Evolutionary conservation across 306 rosid species (phyloP).

Genomic region (Begonia masoniana): DNA sequence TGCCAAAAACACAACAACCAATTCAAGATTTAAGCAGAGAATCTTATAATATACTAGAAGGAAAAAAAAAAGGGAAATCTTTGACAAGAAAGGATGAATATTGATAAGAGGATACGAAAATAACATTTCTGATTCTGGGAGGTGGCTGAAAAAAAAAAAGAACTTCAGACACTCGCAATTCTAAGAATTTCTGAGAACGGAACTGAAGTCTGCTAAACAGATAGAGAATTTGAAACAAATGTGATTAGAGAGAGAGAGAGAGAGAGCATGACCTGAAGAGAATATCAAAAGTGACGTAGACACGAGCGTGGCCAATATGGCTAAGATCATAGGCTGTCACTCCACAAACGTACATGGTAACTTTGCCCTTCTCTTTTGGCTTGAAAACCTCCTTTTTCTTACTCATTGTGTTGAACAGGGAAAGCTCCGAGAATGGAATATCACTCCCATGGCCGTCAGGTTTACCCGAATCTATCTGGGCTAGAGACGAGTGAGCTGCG

Average conservation of each 20-base stretch:
- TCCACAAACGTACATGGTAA: slow-evolving; percentile 94
- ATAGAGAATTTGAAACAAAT: not conserved
- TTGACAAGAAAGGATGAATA: not conserved
- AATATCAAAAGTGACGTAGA: slow-evolving; percentile 81
- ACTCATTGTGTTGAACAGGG: slow-evolving; percentile 78
- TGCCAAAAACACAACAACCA: slow-evolving; percentile 40
- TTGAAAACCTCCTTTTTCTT: slow-evolving; percentile 47
- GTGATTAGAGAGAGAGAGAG: slow-evolving; percentile 11
- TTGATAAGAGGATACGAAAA: no score
- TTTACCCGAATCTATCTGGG: slow-evolving; percentile 7
- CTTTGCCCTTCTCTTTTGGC: slow-evolving; percentile 66
- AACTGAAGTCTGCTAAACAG: no score
- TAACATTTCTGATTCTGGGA: no score
- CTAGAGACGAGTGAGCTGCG: slow-evolving; percentile 27
- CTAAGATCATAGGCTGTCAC: slow-evolving; percentile 95
- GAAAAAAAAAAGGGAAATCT: no score
- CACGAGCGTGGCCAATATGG: slow-evolving; percentile 98
- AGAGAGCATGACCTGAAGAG: slow-evolving; percentile 51
- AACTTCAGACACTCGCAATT: no score
- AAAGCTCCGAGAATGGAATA: slow-evolving; percentile 35
- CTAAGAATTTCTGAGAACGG: no score
- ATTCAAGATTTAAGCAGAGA: slow-evolving; percentile 3
- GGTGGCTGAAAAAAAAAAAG: no score
- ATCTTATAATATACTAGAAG: not conserved
- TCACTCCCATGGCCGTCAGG: slow-evolving; percentile 6